Evolutionary conservation across 208 protist species (phyloP).

Genomic region (Crithidia sp.): DNA sequence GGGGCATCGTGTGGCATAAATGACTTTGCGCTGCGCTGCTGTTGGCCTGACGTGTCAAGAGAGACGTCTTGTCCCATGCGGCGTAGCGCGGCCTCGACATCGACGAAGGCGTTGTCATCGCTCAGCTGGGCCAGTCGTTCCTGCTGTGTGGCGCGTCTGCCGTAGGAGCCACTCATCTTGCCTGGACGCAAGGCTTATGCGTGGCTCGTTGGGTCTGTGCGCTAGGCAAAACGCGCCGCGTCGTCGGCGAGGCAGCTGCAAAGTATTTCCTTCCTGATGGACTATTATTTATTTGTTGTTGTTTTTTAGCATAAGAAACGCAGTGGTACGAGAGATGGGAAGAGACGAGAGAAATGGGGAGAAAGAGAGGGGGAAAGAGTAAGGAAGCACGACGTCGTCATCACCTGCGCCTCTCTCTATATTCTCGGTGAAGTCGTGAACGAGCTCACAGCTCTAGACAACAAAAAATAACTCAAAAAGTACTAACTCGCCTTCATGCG

Average conservation of each 20-base stretch:
- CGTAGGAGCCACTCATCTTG: neutral
- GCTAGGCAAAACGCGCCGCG: too few relatives aligned
- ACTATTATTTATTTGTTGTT: neutral
- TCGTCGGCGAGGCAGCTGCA: too few relatives aligned
- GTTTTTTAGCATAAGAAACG: neutral
- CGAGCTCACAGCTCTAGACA: neutral
- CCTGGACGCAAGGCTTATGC: too few relatives aligned
- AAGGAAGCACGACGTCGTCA: neutral
- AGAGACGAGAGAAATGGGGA: neutral
- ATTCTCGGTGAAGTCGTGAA: too few relatives aligned
- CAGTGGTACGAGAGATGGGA: neutral
- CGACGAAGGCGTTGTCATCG: conserved; percentile 80
- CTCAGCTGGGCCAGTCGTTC: conserved; percentile 52
- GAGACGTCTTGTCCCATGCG: conserved; percentile 22
- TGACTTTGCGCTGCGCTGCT: neutral
- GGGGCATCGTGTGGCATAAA: neutral
- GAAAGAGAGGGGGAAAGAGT: neutral
- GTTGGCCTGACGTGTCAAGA: neutral
- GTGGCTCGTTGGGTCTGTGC: too few relatives aligned
- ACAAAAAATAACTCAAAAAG: neutral
- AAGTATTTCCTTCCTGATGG: too few relatives aligned
- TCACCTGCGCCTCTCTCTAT: too few relatives aligned
- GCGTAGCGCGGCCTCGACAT: conserved; percentile 52
- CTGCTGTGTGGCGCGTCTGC: conserved; percentile 11
- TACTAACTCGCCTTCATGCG: too few relatives aligned